Base-by-base conservation (phyloP, 1,284 basidiomycete genomes). In the Schizopora paradoxa region DNA sequence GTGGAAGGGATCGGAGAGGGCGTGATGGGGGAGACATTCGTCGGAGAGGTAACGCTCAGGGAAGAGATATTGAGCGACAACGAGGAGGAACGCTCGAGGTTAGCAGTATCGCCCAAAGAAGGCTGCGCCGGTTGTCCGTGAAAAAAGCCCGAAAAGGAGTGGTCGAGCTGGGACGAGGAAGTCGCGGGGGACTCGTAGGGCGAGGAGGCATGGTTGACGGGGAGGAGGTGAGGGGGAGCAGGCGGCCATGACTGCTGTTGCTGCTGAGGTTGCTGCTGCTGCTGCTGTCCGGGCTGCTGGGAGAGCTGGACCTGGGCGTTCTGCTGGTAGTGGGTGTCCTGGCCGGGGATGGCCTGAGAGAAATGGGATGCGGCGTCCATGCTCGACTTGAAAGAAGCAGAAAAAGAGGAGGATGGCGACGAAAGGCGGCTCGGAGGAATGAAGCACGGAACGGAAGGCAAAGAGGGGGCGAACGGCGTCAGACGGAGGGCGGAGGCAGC, bases 31-130 rank as follows among this genome's bases (percentile, higher is more conserved):
- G 79, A 82, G 42, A 77, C 67, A 49, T 73, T 73, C 14, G 76
- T 71, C 13, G 82, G 79, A 10, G 79, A 82, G 27, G 79, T 62
- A 51, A 85, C 81, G 40, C 74, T 67, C 44, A 86, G 70, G 1
- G 72, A 70, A 25, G 76, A 77, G 47, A 86, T 67, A 59, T 85
- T 86, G 60, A 86, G 74, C n/a, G 79, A 76, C 44, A 85, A 69
- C 0, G 63, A 55, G 5, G 62, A 54, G 21, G 61, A 56, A 43
- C 61, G 57, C 51, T 63, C 63, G 44, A 53, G 43, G 36, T 49
- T n/a, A n/a, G n/a, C n/a, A n/a, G n/a, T n/a, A n/a, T n/a, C n/a
- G n/a, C n/a, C n/a, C n/a, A n/a, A n/a, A n/a, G n/a, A n/a, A n/a
- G n/a, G 37, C 11, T 40, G 37, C 16, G 18, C 14, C 22, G 66